Base-by-base conservation (phyloP, 345 rosid species). In the Syzygium aqueum region DNA sequence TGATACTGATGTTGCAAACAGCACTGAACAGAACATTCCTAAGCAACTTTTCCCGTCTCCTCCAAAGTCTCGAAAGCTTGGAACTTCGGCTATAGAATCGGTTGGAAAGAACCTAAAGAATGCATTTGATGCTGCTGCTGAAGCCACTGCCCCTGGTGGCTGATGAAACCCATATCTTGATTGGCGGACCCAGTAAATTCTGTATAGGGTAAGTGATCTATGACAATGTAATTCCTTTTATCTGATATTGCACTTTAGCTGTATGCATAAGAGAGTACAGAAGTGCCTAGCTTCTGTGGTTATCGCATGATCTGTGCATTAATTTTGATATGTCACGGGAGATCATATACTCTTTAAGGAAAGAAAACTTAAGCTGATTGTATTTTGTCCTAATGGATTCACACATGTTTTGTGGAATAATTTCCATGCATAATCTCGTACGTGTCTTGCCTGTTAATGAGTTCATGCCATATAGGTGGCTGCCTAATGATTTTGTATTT, bases 11-110 rank as follows among this genome's bases (percentile, higher is more conserved):
- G 49, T 73, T 73, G 49, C 49, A 9, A 33, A 33, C 13, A 73
- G 80, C 80, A 33, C 25, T 73, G 80, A 73, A 33, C 80, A 37
- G 7, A 33, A 9, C 80, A 33, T 73, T 33, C 25, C 80, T 73
- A 77, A 77, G 77, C 52, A 84, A 82, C 90, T 67, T 63, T 56
- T 82, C 21, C 49, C 6, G 63, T 87, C 87, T 82, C 86, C 90
- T 50, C 27, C 73, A 8, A 89, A 88, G 87, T 88, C 85, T 28
- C 83, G 43, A n/a, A 89, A 86, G 88, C 87, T 87, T 52, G 87
- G 87, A 73, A 59, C 53, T 37, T 27, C 57, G 25, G 53, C 37
- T 28, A 59, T 17, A n/a, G 61, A 57, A 51, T 73, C 85, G 37
- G 56, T 85, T 28, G 87, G 53, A 85, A 89, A 83, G 63, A 27